A percentile compares a stretch with the other conserved stretches of the same genome.
These are phyloP conservation scores for Epichloe coenophiala DNA, from an alignment of 2,329 filamentous ascomycete genomes.

Conservation along the genomic window DNA sequence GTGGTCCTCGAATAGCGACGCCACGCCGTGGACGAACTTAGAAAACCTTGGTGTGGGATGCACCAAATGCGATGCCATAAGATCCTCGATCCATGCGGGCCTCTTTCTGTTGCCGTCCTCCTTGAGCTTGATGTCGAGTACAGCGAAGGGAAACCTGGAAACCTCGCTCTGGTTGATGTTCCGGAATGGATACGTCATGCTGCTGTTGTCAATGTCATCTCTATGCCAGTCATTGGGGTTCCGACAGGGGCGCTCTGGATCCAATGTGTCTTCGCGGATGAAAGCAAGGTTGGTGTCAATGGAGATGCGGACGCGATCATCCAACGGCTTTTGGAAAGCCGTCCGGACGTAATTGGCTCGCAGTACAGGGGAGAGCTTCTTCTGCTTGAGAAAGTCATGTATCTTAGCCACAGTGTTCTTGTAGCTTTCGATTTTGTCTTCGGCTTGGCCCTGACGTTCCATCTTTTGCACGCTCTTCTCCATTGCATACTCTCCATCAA, in stretches of 20 bases:
- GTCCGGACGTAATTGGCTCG: constrained; percentile 89
- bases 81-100: constrained; percentile 76
- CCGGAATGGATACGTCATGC: constrained; percentile 77
- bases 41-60: constrained; percentile 84
- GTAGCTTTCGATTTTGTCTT: constrained; percentile 53
- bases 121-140: constrained; percentile 85
- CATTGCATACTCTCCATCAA: constrained; percentile 79
- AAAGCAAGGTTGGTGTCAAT: constrained; percentile 88
- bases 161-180: constrained; percentile 85
- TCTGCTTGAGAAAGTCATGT: constrained; percentile 64
- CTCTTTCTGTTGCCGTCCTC: constrained; percentile 52
- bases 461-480: constrained; percentile 85
- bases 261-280: constrained; percentile 66
- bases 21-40: constrained; percentile 91
- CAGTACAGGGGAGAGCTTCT: constrained; percentile 69
- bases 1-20: constrained; percentile 84
- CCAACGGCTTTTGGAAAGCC: constrained; percentile 90
- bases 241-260: constrained; percentile 72
- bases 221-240: constrained; percentile 86
- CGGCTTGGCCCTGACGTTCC: constrained; percentile 57
- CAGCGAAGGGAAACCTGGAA: constrained; percentile 75
- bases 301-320: constrained; percentile 80
- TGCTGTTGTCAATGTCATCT: constrained; percentile 68
- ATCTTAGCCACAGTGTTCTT: constrained; percentile 62
- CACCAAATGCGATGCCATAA: constrained; percentile 86